Evolutionary conservation across 2,329 filamentous ascomycete genomes (phyloP).

Genomic region (Xylariomycetidae sp.): DNA sequence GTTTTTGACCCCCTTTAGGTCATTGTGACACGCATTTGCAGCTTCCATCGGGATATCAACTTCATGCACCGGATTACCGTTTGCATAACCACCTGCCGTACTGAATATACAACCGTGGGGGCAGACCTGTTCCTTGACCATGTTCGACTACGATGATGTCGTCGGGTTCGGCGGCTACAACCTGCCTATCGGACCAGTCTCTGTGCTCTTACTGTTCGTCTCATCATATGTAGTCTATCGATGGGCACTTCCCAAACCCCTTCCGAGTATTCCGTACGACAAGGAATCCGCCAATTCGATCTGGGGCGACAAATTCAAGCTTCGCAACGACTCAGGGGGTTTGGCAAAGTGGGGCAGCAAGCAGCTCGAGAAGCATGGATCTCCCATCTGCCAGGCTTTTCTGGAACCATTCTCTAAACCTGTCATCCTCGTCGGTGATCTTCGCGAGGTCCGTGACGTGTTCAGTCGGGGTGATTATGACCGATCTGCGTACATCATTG

Average conservation of each 20-base stretch:
- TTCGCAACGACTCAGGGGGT: conserved; percentile 2
- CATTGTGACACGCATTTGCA: too few relatives aligned
- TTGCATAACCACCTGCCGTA: too few relatives aligned
- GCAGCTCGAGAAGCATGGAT: conserved; percentile 4
- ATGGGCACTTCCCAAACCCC: conserved; percentile 13
- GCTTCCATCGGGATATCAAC: too few relatives aligned
- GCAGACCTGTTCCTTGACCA: too few relatives aligned
- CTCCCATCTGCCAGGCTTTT: conserved; percentile 6
- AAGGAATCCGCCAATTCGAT: conserved; percentile 6
- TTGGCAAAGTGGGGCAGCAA: conserved; percentile 5
- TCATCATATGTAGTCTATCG: conserved; percentile 4
- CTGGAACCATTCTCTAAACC: conserved; percentile 5
- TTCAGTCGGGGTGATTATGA: not conserved
- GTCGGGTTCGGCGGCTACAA: too few relatives aligned
- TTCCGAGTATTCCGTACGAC: conserved; percentile 14
- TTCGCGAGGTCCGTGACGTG: conserved; percentile 4
- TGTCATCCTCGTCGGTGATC: conserved; percentile 4
- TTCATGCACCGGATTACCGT: too few relatives aligned
- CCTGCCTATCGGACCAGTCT: too few relatives aligned
- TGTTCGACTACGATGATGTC: too few relatives aligned
- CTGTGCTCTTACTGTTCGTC: too few relatives aligned
- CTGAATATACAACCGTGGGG: too few relatives aligned
- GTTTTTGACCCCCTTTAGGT: too few relatives aligned
- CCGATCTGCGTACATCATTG: not conserved
- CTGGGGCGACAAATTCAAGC: conserved; percentile 11